phyloP scores from a whole-genome alignment of 164 flowering plant species.

The Paratinospora sagittata region DNA sequence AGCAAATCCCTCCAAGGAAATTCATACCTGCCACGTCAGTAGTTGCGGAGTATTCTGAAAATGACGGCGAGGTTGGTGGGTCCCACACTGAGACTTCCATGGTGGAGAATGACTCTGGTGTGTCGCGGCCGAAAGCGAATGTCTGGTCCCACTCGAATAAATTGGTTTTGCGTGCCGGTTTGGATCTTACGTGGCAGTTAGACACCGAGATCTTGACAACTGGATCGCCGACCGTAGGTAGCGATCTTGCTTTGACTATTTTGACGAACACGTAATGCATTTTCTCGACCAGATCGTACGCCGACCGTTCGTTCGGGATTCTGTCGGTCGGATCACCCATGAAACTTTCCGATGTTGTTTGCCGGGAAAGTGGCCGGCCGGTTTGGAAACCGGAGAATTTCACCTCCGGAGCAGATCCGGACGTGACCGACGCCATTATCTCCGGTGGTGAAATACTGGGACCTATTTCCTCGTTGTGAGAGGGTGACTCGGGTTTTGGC shows the following conservation, averaged over 20 bases:
- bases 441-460: constrained; percentile 17
- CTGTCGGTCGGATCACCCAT: no score
- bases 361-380: constrained; percentile 35
- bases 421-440: constrained; percentile 23
- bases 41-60: no score
- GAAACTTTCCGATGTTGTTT: constrained; percentile 23
- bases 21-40: constrained; percentile 22
- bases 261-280: constrained; percentile 81
- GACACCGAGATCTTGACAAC: no score
- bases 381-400: constrained; percentile 23
- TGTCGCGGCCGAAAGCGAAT: no score
- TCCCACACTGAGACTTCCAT: no score
- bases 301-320: constrained; percentile 36
- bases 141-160: no score
- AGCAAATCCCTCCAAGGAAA: no score
- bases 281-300: constrained; percentile 84
- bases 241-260: no score
- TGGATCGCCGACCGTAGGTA: no score
- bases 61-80: constrained; percentile 14
- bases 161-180: no score
- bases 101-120: no score
- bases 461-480: not conserved
- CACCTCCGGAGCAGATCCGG: constrained; percentile 23
- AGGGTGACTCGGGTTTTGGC: constrained; percentile 4
- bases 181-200: no score